Evolutionary conservation across 1,284 basidiomycete genomes (phyloP).

Genomic region (Peniophora sp.): DNA sequence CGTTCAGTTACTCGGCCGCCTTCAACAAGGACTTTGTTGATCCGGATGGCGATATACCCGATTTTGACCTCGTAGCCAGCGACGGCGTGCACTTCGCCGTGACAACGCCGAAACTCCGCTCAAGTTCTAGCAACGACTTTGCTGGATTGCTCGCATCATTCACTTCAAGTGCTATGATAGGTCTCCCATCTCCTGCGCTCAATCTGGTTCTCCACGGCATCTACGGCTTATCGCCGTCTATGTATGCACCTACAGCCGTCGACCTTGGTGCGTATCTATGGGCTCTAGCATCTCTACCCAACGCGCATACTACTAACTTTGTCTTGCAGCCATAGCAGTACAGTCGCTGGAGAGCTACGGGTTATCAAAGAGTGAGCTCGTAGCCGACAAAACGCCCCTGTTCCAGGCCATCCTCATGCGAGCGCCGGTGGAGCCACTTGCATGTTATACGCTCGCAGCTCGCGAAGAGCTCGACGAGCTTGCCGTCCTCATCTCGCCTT

Average conservation of each 20-base stretch:
- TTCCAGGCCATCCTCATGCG: slow-evolving; percentile 27
- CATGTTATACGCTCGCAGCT: slow-evolving; percentile 11
- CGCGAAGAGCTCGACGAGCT: slow-evolving; percentile 15
- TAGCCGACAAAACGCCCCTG: slow-evolving; percentile 45
- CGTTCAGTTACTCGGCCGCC: no score
- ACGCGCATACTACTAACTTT: background rate
- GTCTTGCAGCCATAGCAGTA: background rate
- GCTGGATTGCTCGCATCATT: no score
- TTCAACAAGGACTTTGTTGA: no score
- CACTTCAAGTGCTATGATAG: no score
- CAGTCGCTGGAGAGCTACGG: slow-evolving; percentile 28
- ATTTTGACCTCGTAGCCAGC: no score
- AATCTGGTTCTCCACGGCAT: background rate
- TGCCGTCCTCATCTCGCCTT: slow-evolving; percentile 16
- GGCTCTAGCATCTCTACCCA: background rate
- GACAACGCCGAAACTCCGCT: no score
- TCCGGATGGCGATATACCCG: no score
- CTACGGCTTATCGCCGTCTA: background rate
- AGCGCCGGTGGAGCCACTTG: slow-evolving; percentile 12
- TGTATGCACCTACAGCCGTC: background rate
- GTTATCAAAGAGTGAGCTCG: slow-evolving; percentile 53
- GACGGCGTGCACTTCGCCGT: no score
- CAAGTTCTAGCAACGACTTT: no score
- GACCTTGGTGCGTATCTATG: background rate
- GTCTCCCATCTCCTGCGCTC: background rate